Base-by-base conservation (phyloP, 1,284 basidiomycete genomes). In the Cystobasidium sp. region DNA sequence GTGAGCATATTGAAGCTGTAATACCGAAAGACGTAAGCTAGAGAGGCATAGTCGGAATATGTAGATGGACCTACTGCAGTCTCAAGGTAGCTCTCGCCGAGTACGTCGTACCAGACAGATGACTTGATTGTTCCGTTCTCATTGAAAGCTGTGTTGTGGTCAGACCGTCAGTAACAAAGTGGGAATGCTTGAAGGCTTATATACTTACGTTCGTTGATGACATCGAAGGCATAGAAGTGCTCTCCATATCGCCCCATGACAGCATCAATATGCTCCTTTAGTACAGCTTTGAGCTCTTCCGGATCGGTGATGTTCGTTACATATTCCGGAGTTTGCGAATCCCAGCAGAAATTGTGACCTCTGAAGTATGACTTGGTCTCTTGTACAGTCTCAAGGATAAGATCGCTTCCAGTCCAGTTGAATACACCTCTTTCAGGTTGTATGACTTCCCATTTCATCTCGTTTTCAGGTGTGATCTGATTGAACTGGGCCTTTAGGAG, bases 241-340 rank as follows among this genome's bases (percentile, higher is more conserved):
- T 78, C 69, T 41, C 75, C 78, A 71, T 80, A 81, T 44, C 80
- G 68, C 22, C 79, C 80, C 62, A 80, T 56, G 10, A 81, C 80
- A 6, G 77, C 78, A 49, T 79, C 71, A 55, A 81, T 79, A 56
- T 81, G 80, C 18, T 75, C 75, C 58, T 77, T 76, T 20, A 80
- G 74, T 5, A 78, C 77, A 5, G 55, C 39, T 70, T 79, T 80
- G 61, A 80, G 77, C 55, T 77, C 75, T 41, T 65, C 74, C 0
- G 78, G 68, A 63, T 80, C 80, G 51, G 80, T 81, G 69, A 80
- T 81, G 68, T 77, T 78, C 46, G 76, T 77, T 7, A 81, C 79
- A 61, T 77, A 81, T 22, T 62, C 22, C 0, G 80, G 80, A 10
- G 75, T 78, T 68, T 80, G 79, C 16, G 72, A 74, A 43, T 80